A percentile compares a stretch with the other conserved stretches of the same genome.
Conservation (phyloP, 2,329 filamentous ascomycete species). For the Aspergillus flavus region DNA sequence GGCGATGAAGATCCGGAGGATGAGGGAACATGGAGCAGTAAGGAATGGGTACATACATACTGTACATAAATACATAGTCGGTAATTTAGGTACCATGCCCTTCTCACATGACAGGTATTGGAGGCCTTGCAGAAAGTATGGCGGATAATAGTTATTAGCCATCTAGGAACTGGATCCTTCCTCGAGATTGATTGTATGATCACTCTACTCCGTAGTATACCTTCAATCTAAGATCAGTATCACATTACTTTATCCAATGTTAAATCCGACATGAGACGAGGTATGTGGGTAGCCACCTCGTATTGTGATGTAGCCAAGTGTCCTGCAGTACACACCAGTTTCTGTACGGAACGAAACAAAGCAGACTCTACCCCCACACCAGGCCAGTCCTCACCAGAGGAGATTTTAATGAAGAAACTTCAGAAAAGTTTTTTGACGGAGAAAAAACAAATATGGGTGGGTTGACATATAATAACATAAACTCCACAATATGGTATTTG, state of each 20-base stretch:
- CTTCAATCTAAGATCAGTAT: neutral
- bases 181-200: neutral
- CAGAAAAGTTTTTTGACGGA: neutral
- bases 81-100: neutral
- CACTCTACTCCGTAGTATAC: neutral
- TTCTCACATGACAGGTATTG: neutral
- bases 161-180: neutral
- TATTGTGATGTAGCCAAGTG: slow-evolving; percentile 2
- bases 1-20: slow-evolving; percentile 13
- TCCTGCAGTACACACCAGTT: slow-evolving; percentile 9
- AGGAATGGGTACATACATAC: neutral
- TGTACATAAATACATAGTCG: neutral
- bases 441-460: neutral
- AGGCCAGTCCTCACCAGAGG: neutral
- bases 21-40: slow-evolving; percentile 4
- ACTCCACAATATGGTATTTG: slow-evolving; percentile 12
- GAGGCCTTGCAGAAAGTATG: neutral
- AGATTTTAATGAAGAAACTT: slow-evolving; percentile 2
- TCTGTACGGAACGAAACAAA: neutral
- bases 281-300: neutral
- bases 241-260: neutral
- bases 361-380: neutral
- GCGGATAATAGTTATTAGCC: neutral
- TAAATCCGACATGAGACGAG: neutral
- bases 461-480: neutral